Evolutionary conservation across 352 stramenopile species (phyloP).

Genomic region (Pythium oligandrum): DNA sequence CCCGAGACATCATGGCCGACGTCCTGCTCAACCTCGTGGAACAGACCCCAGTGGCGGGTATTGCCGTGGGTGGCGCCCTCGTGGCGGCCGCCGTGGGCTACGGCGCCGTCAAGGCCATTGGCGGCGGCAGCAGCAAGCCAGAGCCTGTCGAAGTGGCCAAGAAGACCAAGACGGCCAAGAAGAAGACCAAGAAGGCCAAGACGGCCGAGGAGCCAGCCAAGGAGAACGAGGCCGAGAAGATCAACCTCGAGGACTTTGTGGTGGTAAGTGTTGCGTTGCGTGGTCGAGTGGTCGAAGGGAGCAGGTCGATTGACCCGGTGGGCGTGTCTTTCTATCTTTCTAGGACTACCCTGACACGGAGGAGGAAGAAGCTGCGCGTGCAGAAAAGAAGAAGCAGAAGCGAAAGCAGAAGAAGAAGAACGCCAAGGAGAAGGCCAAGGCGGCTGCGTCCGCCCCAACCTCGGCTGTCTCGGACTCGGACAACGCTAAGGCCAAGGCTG

Average conservation of each 20-base stretch:
- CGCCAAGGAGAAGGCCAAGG: constrained; percentile 21
- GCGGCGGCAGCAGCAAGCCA: constrained; percentile 28
- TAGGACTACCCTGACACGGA: constrained; percentile 75
- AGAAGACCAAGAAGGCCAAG: constrained; percentile 57
- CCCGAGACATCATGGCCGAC: constrained; percentile 39
- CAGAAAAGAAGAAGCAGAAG: constrained; percentile 78
- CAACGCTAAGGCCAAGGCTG: constrained; percentile 40
- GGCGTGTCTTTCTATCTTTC: background rate
- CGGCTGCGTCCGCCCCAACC: constrained; percentile 4
- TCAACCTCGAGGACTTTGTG: constrained; percentile 75
- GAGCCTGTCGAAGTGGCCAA: constrained; percentile 20
- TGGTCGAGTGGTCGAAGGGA: no score
- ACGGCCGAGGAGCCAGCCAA: background rate
- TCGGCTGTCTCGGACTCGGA: constrained; percentile 25
- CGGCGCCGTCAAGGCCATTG: constrained; percentile 60
- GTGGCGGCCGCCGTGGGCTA: constrained; percentile 64
- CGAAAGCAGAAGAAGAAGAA: constrained; percentile 79
- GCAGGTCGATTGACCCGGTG: no score
- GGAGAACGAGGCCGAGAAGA: constrained; percentile 26
- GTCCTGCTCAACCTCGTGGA: constrained; percentile 57
- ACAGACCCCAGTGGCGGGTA: constrained; percentile 49
- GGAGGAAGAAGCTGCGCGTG: constrained; percentile 69
- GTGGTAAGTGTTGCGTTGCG: constrained; percentile 13
- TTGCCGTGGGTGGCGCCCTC: constrained; percentile 64
- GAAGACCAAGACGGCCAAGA: constrained; percentile 55